A percentile compares a stretch with the other conserved stretches of the same genome.
phyloP scores from a whole-genome alignment of 441 rosid species.

The Euphorbia celastroides region DNA sequence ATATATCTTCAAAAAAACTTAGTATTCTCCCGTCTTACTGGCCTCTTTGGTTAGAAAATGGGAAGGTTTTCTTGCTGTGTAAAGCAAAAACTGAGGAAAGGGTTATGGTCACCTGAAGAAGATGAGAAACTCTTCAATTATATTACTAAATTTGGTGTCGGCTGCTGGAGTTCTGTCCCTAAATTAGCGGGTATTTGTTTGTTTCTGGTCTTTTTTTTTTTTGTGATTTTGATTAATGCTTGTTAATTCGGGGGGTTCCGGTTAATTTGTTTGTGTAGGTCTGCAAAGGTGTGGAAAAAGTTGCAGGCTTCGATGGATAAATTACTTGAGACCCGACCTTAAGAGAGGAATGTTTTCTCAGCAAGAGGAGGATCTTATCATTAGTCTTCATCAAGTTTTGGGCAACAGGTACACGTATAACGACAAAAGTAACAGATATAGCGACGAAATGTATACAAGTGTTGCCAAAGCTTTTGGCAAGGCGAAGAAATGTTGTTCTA shows the following conservation, averaged over 20 bases:
- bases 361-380: constrained; percentile 58
- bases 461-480: no score
- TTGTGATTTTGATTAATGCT: background rate
- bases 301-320: constrained; percentile 62
- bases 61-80: constrained; percentile 50
- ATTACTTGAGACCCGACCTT: constrained; percentile 65
- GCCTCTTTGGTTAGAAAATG: constrained; percentile 24
- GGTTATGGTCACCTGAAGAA: constrained; percentile 73
- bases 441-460: background rate
- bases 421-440: background rate
- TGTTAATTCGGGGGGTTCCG: background rate
- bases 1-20: constrained; percentile 14
- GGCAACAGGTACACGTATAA: constrained; percentile 46
- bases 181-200: constrained; percentile 43
- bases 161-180: constrained; percentile 78
- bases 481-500: no score
- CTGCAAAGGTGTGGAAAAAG: constrained; percentile 81
- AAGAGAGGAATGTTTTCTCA: constrained; percentile 70
- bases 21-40: constrained; percentile 11
- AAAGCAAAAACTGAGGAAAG: constrained; percentile 60
- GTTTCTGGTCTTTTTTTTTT: no score
- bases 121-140: constrained; percentile 57
- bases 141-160: constrained; percentile 53
- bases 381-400: constrained; percentile 50
- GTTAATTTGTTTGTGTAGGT: no score